Base-by-base conservation (phyloP, 2,329 filamentous ascomycete genomes). In the Teratosphaeria viscida region DNA sequence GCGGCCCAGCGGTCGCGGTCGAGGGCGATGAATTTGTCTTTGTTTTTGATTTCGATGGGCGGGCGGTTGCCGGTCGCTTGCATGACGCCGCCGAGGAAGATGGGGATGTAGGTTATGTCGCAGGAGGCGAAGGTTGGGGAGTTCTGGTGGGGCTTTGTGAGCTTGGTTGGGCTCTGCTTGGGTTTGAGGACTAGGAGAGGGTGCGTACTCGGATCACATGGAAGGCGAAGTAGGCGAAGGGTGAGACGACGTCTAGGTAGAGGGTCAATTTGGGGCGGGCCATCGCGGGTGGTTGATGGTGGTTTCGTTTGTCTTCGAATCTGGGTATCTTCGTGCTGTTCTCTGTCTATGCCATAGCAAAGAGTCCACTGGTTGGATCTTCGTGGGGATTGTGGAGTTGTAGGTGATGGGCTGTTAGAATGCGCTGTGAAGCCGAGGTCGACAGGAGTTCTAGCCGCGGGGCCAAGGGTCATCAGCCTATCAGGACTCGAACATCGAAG, bases 171-270 rank as follows among this genome's bases (percentile, higher is more conserved):
- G 12, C 7, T 32, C 10, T 29, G n/a, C 4, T 32, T 49, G 55
- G 5, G 12, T 32, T 32, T 35, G 54, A 4, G 14, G 19, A 5
- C 7, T 32, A 32, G 3, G 29, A 32, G 29, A 32, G 29, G 29
- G 29, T 23, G 34, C 43, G 16, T 49, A 49, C 43, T 49, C 43
- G n/a, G 43, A 49, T 69, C 37, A 83, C 71, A 65, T 81, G 78
- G 68, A 83, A 85, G 2, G 80, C 83, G 59, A 84, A 75, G 65
- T 85, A 85, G 0, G 76, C 81, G 69, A 86, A 85, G 0, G 83
- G 83, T 61, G 78, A 81, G 27, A 86, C 77, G 11, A 83, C 75
- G 72, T 85, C 83, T 54, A 85, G 69, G 64, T 81, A 85, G 14
- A 85, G 72, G 0, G 79, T 83, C 57, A 85, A 75, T 66, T 79